These are phyloP conservation scores for Cocos nucifera DNA, from an alignment of 176 grass and related monocot species.

Conservation along the genomic window DNA sequence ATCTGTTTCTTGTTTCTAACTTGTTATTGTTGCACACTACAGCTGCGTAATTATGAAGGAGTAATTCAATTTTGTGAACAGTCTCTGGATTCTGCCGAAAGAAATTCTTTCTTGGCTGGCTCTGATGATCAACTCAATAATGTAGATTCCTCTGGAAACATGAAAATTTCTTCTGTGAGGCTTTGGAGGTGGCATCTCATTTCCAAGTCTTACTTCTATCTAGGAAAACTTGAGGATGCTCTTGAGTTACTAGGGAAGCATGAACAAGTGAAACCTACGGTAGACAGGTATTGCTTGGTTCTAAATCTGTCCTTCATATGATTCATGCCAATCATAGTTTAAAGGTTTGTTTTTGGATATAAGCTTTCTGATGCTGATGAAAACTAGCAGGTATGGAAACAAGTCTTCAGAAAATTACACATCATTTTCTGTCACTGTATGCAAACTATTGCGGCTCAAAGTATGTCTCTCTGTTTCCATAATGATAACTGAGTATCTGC, in stretches of 20 bases:
- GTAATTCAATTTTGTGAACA: conserved; percentile 61
- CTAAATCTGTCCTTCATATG: too few species aligned
- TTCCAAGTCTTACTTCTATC: conserved; percentile 80
- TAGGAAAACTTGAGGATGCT: conserved; percentile 79
- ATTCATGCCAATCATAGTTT: not conserved
- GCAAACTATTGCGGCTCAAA: conserved; percentile 60
- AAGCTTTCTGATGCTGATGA: not conserved
- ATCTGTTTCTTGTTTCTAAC: conserved; percentile 1
- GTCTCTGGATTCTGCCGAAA: conserved; percentile 42
- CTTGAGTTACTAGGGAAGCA: conserved; percentile 73
- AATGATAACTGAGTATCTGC: too few species aligned
- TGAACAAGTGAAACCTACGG: conserved; percentile 34
- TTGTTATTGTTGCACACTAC: conserved; percentile 26
- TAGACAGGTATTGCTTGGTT: conserved; percentile 31
- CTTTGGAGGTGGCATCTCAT: conserved; percentile 47
- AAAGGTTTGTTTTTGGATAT: not conserved
- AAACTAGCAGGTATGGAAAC: conserved; percentile 13
- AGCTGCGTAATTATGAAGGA: conserved; percentile 65
- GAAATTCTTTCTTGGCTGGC: conserved; percentile 28
- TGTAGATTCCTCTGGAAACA: conserved; percentile 17
- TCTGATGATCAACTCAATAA: conserved; percentile 15
- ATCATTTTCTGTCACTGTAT: conserved; percentile 33
- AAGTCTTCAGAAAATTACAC: conserved; percentile 37
- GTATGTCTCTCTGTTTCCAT: conserved; percentile 24
- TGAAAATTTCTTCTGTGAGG: conserved; percentile 24